Base-by-base conservation (phyloP, 2,329 filamentous ascomycete genomes). In the Botrytis byssoidea region DNA sequence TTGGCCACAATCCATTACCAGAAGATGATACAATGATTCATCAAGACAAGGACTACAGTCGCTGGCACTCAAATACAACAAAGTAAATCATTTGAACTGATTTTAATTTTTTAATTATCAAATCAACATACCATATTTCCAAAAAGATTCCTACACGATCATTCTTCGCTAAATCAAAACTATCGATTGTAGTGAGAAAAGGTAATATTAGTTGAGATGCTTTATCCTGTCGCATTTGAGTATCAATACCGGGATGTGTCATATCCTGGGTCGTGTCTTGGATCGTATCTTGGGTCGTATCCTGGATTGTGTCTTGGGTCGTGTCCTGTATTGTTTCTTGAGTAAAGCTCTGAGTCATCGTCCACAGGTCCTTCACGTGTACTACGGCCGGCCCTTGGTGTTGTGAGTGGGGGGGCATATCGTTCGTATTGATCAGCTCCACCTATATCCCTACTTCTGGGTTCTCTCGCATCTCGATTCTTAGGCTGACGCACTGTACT, bases 351-450 rank as follows among this genome's bases (percentile, higher is more conserved):
- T n/a, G 22, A 25, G 12, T 55, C 25, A 16, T n/a, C 16, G 48
- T n/a, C 0, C 4, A 2, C 25, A 55, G 25, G 3, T 55, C 5
- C 18, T 14, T 1, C 5, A 14, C 3, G 6, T 55, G 10, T 5
- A 29, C n/a, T 29, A 51, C 22, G 48, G 25, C 25, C 20, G 20
- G 22, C 20, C 20, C 22, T 9, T 48, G 46, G 22, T 20, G 20
- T 18, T 44, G 42, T 10, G 44, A 46, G 20, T 20, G 44, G 44
- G 14, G 44, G 44, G 22, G 20, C 18, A 46, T 46, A 2, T 46
- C 18, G 7, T 46, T 20, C 44, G 44, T 46, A 20, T 46, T 8
- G 44, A 20, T 46, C 42, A 9, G 44, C 44, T 46, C 8, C 44
- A 22, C 18, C 44, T 46, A 18, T 46, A 46, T 46, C 20, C 44